These are phyloP conservation scores for Pyricularia sp. DNA, from an alignment of 2,329 filamentous ascomycete species.

Conservation along the genomic window DNA sequence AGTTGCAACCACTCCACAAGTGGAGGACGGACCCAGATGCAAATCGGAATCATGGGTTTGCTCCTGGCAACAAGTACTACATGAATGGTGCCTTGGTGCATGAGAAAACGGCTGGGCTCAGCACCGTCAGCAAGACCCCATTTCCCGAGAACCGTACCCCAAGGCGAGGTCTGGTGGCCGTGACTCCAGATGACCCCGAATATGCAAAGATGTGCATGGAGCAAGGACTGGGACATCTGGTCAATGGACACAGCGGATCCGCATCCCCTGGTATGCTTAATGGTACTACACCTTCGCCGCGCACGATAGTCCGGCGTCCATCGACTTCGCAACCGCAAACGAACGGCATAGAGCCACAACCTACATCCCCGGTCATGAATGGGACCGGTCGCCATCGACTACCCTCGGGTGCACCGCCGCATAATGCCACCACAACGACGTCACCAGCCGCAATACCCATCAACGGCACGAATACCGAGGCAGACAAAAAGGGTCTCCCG, in stretches of 20 bases:
- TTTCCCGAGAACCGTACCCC: slow-evolving; percentile 47
- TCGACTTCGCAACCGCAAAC: slow-evolving; percentile 9
- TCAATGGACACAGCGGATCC: slow-evolving; percentile 27
- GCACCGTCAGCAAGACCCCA: slow-evolving; percentile 40
- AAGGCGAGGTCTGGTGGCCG: slow-evolving; percentile 41
- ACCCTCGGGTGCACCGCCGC: not conserved
- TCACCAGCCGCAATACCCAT: slow-evolving; percentile 8
- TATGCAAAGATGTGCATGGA: slow-evolving; percentile 45
- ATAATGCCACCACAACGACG: not conserved
- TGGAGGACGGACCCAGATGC: slow-evolving; percentile 51
- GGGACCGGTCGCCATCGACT: not conserved
- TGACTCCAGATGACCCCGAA: slow-evolving; percentile 46
- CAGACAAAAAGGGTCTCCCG: not conserved
- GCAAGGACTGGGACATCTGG: slow-evolving; percentile 46
- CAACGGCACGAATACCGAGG: not conserved
- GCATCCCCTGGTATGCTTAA: slow-evolving; percentile 18
- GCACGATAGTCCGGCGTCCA: slow-evolving; percentile 9
- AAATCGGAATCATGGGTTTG: slow-evolving; percentile 40
- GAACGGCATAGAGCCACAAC: not conserved
- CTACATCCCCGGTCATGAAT: not conserved
- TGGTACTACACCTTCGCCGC: slow-evolving; percentile 13
- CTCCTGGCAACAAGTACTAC: slow-evolving; percentile 49
- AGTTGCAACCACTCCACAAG: slow-evolving; percentile 35
- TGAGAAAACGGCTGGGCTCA: slow-evolving; percentile 38
- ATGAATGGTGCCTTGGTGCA: slow-evolving; percentile 43